Evolutionary conservation across 169 alveolate species (phyloP).

Genomic region (Cryptosporidium ryanae): DNA sequence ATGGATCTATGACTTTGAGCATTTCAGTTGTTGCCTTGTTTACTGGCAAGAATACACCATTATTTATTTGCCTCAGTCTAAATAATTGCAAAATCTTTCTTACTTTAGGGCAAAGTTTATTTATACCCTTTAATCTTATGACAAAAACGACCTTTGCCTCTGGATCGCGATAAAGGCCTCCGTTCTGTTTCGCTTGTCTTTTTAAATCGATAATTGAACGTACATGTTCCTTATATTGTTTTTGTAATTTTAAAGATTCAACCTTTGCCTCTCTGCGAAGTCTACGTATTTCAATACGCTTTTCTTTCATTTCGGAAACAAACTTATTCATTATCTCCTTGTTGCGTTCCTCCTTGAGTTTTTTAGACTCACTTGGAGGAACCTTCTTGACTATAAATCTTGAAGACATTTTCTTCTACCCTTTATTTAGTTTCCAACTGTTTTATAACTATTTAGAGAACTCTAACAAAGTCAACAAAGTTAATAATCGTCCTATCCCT

Average conservation of each 20-base stretch:
- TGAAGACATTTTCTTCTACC: neutral
- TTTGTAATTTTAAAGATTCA: conserved; percentile 50
- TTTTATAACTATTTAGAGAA: too few relatives aligned
- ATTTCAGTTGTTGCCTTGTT: conserved; percentile 98
- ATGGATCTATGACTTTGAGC: conserved; percentile 97
- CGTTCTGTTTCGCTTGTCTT: conserved; percentile 83
- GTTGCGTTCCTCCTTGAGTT: conserved; percentile 45
- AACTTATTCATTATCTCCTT: neutral
- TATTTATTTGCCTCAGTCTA: conserved; percentile 98
- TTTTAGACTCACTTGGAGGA: conserved; percentile 74
- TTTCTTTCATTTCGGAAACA: conserved; percentile 4
- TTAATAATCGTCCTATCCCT: too few relatives aligned
- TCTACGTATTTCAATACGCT: neutral
- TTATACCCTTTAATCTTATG: conserved; percentile 95
- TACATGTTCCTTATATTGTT: conserved; percentile 63
- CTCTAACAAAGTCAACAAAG: too few relatives aligned
- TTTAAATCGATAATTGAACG: conserved; percentile 38
- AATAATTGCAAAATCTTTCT: conserved; percentile 94
- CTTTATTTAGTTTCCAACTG: too few relatives aligned
- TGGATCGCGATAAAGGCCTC: conserved; percentile 87
- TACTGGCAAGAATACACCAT: conserved; percentile 95
- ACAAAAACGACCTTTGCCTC: conserved; percentile 95
- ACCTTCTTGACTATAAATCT: conserved; percentile 15
- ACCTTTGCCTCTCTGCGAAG: conserved; percentile 66
- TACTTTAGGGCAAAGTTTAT: conserved; percentile 97